Base-by-base conservation (phyloP, 257 asterid species). In the Solanum lycopersicoides region DNA sequence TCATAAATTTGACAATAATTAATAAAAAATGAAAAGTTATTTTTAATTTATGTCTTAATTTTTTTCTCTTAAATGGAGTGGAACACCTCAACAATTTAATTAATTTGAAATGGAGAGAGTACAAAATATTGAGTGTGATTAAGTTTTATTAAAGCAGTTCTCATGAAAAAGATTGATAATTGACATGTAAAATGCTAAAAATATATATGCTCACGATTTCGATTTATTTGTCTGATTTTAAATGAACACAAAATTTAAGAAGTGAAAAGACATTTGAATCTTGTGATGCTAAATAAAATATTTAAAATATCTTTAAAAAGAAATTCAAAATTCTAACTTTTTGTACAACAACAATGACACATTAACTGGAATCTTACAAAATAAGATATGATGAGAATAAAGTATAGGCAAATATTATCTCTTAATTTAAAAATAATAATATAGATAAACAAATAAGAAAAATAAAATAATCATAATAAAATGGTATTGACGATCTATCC, bases 371-470 rank as follows among this genome's bases (percentile, higher is more conserved):
- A 47, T 47, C 20, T 47, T 47, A 47, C 59, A 53, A 16, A 53
- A 0, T 53, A 53, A 53, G n/a, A 53, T 53, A 18, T 0, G 4
- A 56, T 3, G 2, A 18, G 0, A 1, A 56, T 7, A 7, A 53
- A 53, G n/a, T 18, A n/a, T 6, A 7, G 0, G 4, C 0, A 1
- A 9, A 53, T 53, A 1, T 50, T 15, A 15, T 15, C 1, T 21
- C 21, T 50, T 15, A 15, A 50, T 50, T 50, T 2, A 50, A 50
- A 12, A 35, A 3, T 2, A 15, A 50, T 5, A 15, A 23, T 23
- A 60, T 60, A 56, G 11, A 53, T 10, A 53, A 18, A 53, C 10
- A 53, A 56, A 56, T 56, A 56, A 53, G 23, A 2, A 53, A 53
- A 56, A 56, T 56, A 20, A 56, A 56, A 56, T 56, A 56, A 56